These are phyloP conservation scores for Pyrenophora seminiperda DNA, from an alignment of 2,329 filamentous ascomycete genomes.

Conservation along the genomic window DNA sequence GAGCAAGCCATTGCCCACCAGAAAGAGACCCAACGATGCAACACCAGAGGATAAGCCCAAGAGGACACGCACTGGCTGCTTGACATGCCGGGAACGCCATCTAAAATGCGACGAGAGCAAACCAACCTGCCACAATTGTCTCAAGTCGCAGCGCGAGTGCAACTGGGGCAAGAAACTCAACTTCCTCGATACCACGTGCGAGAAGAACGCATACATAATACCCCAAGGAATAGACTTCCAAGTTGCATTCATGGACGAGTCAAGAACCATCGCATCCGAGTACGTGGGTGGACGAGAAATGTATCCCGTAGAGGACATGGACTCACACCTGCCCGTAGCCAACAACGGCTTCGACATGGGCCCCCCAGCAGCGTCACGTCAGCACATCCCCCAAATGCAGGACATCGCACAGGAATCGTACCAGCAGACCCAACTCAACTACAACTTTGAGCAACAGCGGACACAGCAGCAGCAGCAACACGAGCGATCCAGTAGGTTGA, in stretches of 20 bases:
- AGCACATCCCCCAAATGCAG: constrained; percentile 58
- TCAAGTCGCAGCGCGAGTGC: constrained; percentile 83
- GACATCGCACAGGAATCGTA: constrained; percentile 56
- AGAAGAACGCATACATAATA: constrained; percentile 63
- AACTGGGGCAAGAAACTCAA: constrained; percentile 86
- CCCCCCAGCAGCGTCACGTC: constrained; percentile 47
- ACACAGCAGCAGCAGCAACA: constrained; percentile 29
- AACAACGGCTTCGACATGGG: constrained; percentile 40
- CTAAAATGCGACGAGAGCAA: constrained; percentile 85
- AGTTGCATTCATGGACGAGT: constrained; percentile 86
- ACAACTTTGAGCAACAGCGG: constrained; percentile 46
- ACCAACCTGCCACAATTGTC: constrained; percentile 75
- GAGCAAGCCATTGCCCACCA: constrained; percentile 19
- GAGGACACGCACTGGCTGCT: constrained; percentile 84
- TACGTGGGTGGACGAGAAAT: constrained; percentile 78
- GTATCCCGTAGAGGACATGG: constrained; percentile 63
- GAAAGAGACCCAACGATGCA: constrained; percentile 30
- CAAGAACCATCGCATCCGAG: constrained; percentile 85
- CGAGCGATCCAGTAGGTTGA: constrained; percentile 28
- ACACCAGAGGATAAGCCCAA: constrained; percentile 67
- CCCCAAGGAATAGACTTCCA: constrained; percentile 62
- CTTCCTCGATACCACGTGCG: constrained; percentile 83
- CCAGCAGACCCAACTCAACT: constrained; percentile 51
- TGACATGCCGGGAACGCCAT: constrained; percentile 88
- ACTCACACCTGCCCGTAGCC: constrained; percentile 22